A percentile compares a stretch with the other conserved stretches of the same genome.
These are phyloP conservation scores for Eucalyptus pauciflora DNA, from an alignment of 345 rosid species.

Conservation along the genomic window DNA sequence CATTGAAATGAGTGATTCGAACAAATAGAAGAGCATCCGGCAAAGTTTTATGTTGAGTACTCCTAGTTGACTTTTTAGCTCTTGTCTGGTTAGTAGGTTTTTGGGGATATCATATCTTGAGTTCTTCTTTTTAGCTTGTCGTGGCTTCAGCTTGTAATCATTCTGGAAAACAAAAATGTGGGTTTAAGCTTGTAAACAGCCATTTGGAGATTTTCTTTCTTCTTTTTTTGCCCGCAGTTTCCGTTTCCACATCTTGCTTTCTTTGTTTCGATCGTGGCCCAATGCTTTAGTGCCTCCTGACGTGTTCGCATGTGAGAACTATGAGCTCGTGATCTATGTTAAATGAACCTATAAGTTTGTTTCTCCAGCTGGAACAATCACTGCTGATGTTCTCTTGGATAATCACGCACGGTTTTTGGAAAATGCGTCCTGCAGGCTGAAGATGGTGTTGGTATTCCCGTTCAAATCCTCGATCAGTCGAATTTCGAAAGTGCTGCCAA, in stretches of 20 bases:
- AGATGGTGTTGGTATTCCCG: slow-evolving; percentile 90
- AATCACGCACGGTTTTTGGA: neutral
- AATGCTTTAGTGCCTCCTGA: neutral
- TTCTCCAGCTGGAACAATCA: neutral
- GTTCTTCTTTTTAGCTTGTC: neutral
- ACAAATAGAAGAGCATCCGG: neutral
- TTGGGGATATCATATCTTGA: neutral
- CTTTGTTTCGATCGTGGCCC: neutral
- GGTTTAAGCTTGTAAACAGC: neutral
- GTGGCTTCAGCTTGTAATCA: neutral
- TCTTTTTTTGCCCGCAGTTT: neutral
- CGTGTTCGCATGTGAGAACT: neutral
- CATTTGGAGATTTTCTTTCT: neutral
- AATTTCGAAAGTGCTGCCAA: slow-evolving; percentile 59
- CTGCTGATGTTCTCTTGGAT: neutral
- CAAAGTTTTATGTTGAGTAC: neutral
- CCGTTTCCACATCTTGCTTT: neutral
- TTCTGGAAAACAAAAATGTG: neutral
- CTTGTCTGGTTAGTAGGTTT: neutral
- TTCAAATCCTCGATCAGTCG: slow-evolving; percentile 65
- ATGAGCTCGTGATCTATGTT: neutral
- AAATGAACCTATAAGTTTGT: neutral
- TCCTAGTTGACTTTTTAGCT: neutral
- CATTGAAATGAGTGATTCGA: neutral
- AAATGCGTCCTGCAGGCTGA: slow-evolving; percentile 47